Evolutionary conservation across 1,284 basidiomycete species (phyloP).

Genomic region (Cryptococcus sp.): DNA sequence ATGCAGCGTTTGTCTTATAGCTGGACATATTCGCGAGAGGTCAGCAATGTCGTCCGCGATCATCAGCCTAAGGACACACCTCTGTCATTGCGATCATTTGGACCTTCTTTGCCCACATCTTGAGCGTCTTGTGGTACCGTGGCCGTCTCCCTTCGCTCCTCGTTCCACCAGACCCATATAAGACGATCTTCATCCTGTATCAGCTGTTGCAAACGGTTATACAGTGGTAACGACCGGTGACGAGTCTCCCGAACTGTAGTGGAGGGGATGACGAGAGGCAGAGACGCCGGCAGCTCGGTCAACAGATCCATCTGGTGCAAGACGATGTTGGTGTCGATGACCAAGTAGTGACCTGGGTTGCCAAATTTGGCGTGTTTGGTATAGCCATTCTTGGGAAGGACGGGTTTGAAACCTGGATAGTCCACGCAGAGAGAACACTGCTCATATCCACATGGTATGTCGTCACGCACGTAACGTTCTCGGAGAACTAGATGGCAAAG

Average conservation of each 20-base stretch:
- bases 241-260: slow-evolving; percentile 96
- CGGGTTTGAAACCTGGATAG: slow-evolving; percentile 52
- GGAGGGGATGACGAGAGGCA: slow-evolving; percentile 86
- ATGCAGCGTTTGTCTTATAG: slow-evolving; percentile 76
- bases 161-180: slow-evolving; percentile 87
- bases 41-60: background rate
- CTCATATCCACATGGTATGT: slow-evolving; percentile 86
- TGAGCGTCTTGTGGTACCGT: slow-evolving; percentile 30
- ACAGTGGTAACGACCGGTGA: slow-evolving; percentile 88
- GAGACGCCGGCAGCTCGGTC: slow-evolving; percentile 68
- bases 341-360: slow-evolving; percentile 68
- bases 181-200: slow-evolving; percentile 75
- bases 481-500: slow-evolving; percentile 66
- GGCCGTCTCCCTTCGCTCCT: slow-evolving; percentile 67
- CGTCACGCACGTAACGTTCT: slow-evolving; percentile 90
- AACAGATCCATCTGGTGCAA: slow-evolving; percentile 95
- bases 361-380: slow-evolving; percentile 54
- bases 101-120: slow-evolving; percentile 44
- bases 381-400: slow-evolving; percentile 61
- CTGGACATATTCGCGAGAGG: slow-evolving; percentile 51
- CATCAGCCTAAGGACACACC: slow-evolving; percentile 56
- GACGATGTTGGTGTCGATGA: slow-evolving; percentile 96
- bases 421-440: slow-evolving; percentile 65
- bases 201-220: slow-evolving; percentile 83
- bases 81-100: slow-evolving; percentile 91